Percentiles rank a stretch among this genome's conserved stretches.
Evolutionary conservation across 345 rosid genomes (phyloP).

Genomic region (Gossypium rotundifolium): DNA sequence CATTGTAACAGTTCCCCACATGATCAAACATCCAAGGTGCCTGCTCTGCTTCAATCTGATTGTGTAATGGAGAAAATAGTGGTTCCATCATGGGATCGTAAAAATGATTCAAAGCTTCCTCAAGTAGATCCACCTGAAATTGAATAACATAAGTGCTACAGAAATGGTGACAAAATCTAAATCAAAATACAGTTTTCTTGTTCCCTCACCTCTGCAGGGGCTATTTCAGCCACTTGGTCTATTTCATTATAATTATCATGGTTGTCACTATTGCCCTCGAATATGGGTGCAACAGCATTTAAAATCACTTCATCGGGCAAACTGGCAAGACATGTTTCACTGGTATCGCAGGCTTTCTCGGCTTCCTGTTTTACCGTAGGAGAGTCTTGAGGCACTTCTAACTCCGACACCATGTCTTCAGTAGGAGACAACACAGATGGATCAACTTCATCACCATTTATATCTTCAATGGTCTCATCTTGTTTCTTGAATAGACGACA

Average conservation of each 20-base stretch:
- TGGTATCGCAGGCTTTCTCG: slow-evolving; percentile 13
- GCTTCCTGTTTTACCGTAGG: slow-evolving; percentile 20
- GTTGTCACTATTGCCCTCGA: slow-evolving; percentile 12
- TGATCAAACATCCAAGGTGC: slow-evolving; percentile 29
- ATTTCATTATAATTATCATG: slow-evolving; percentile 6
- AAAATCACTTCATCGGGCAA: not conserved
- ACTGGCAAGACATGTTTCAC: slow-evolving; percentile 13
- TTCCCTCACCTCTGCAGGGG: slow-evolving; percentile 31
- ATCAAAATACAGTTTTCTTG: not conserved
- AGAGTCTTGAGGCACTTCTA: slow-evolving; percentile 23
- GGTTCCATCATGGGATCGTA: slow-evolving; percentile 21
- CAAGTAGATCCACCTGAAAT: slow-evolving; percentile 23
- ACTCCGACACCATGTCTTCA: slow-evolving; percentile 22
- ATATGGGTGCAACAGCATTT: not conserved
- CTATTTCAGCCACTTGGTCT: slow-evolving; percentile 15
- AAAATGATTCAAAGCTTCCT: slow-evolving; percentile 23
- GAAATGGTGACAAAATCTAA: not conserved
- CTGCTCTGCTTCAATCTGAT: slow-evolving; percentile 32
- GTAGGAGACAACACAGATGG: slow-evolving; percentile 32
- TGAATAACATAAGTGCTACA: not conserved
- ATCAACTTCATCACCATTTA: slow-evolving; percentile 33
- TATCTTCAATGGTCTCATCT: slow-evolving; percentile 32
- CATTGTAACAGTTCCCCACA: slow-evolving; percentile 8
- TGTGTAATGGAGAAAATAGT: slow-evolving; percentile 38
- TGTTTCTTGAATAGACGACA: slow-evolving; percentile 67